Evolutionary conservation across 352 stramenopile genomes (phyloP), one percentile per base, ranked within the genome.

Genomic region (Phytophthora fragariae): DNA sequence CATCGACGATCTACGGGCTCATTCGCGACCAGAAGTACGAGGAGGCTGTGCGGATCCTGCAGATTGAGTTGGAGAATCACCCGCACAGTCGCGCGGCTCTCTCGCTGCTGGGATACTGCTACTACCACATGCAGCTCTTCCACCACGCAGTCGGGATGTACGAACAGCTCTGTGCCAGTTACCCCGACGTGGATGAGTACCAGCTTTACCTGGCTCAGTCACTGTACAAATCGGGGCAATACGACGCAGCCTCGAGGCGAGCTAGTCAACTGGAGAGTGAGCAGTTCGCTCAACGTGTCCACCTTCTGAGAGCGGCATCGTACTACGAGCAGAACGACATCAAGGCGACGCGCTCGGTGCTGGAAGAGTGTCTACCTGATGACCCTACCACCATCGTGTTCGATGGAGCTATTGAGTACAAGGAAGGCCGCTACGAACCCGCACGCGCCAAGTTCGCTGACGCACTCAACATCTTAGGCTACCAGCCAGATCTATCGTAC

Each of bases 241-340:
- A 93, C 73, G 88, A 95, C 53, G 77, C 85, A 24, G 88, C 86
- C 53, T 93, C 88, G 9, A 88, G 88, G 62, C 91, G 91, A 65
- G 86, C 87, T 14, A 94, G 87, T 62, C 89, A 95, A 58, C 77
- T 97, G 14, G 89, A 96, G 59, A 91, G 84, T 58, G 88, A 95
- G 33, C 92, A 98, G 69, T 95, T 97, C 68, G 77, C 82, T 27
- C 92, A 97, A 77, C 91, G 93, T 19, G 85, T 95, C 35, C 80
- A 91, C 50, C 71, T 97, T 59, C 83, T 98, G 39, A 89, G 97
- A 69, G 92, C 93, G 1, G 87, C 94, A 10, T 94, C 98, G 17
- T 98, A 99, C 84, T 98, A 99, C 81, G 96, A 99, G 74, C 90
- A 98, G 75, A 97, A 98, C 79, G 95, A 99, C 59, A 83, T 99